Evolutionary conservation across 2,329 filamentous ascomycete species (phyloP).

Genomic region (Lecanoromycetidae sp.): DNA sequence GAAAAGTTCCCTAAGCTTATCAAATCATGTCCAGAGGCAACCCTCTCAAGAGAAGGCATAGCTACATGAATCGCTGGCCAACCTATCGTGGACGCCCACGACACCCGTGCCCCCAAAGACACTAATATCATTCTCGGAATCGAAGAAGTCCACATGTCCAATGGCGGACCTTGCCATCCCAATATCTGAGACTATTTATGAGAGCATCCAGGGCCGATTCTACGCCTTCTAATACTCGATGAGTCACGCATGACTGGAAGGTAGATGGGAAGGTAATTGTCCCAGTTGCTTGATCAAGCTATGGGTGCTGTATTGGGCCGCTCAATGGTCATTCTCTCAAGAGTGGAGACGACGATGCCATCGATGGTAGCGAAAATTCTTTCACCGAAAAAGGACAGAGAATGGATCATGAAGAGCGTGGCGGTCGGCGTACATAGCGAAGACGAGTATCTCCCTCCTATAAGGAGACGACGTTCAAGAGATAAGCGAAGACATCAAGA

Average conservation of each 20-base stretch:
- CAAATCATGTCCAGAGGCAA: slow-evolving; percentile 32
- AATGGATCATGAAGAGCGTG: slow-evolving; percentile 41
- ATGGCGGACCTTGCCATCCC: slow-evolving; percentile 45
- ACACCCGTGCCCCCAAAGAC: background rate
- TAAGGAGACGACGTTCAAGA: background rate
- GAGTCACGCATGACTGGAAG: slow-evolving; percentile 45
- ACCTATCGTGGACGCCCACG: slow-evolving; percentile 41
- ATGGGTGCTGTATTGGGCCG: slow-evolving; percentile 48
- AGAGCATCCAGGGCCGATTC: slow-evolving; percentile 29
- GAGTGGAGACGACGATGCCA: slow-evolving; percentile 40
- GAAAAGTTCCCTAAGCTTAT: slow-evolving; percentile 43
- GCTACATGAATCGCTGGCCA: slow-evolving; percentile 49
- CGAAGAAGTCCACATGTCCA: slow-evolving; percentile 50
- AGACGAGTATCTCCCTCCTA: background rate
- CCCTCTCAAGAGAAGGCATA: slow-evolving; percentile 34
- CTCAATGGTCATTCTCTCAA: slow-evolving; percentile 42
- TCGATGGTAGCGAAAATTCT: slow-evolving; percentile 45
- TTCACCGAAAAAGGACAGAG: slow-evolving; percentile 43
- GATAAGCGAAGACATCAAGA: too few relatives aligned
- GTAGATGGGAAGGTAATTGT: slow-evolving; percentile 48
- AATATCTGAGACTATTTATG: slow-evolving; percentile 46
- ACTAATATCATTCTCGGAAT: slow-evolving; percentile 24
- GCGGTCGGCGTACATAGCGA: slow-evolving; percentile 31
- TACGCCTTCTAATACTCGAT: slow-evolving; percentile 43
- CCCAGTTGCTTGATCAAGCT: slow-evolving; percentile 47